Base-by-base conservation (phyloP, 2,329 filamentous ascomycete species). In the Penicillium sp. region DNA sequence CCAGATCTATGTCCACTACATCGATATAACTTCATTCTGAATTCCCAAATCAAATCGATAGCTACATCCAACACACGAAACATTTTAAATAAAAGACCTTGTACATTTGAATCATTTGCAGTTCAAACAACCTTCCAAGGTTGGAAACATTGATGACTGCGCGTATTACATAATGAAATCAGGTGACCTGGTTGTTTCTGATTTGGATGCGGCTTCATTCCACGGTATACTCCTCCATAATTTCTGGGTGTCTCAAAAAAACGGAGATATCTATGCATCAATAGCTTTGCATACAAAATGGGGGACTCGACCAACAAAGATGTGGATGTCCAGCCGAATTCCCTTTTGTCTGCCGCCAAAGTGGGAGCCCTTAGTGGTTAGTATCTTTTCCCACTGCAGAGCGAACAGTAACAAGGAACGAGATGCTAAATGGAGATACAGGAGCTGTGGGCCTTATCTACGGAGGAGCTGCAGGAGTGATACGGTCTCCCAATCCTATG, bases 381-480 rank as follows among this genome's bases (percentile, higher is more conserved):
- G 72, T 73, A 46, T 55, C 18, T 38, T 14, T 47, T 24, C 32
- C 27, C 50, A 54, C 48, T 36, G 40, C 44, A 21, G 16, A 49
- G 46, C 31, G 16, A 27, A 10, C 9, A 24, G 45, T 44, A 31
- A 3, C 29, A 50, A 13, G 38, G 16, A 11, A 11, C 34, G 11
- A 44, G 32, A 16, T 39, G 18, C 46, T 60, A 6, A 6, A 60
- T 31, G 1, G n/a, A 1, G 10, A 45, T 50, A 22, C 29, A 60
- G 63, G 58, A 50, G 59, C 77, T 22, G 77, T 81, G 44, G 89
- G 89, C 31, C 70, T 87, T 24, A 69, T 89, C 29, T 78, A 84
- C 48, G 88, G 88, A 34, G 86, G 88, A 48, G 82, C 87, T 46
- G 81, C 83, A 34, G 92, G 90, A 27, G 87, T 95, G 44, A 72